phyloP scores from a whole-genome alignment of 2,329 filamentous ascomycete genomes.

The Bisporella sp. region DNA sequence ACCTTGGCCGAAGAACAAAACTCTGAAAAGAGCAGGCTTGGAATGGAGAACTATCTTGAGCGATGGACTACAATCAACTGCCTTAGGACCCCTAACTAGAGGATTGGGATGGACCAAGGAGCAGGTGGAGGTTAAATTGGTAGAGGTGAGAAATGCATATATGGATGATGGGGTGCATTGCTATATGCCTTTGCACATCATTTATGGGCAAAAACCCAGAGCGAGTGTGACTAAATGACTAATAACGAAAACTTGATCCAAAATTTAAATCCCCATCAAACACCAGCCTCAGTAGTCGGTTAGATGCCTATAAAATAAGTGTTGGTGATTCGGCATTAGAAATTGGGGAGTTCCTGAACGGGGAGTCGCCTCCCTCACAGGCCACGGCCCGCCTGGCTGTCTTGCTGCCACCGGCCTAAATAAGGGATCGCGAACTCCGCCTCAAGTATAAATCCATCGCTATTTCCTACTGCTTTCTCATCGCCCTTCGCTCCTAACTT shows the following conservation, averaged over 20 bases:
- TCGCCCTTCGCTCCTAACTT: not conserved
- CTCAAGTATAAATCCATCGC: not conserved
- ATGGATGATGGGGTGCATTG: too few species aligned
- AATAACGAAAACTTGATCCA: too few species aligned
- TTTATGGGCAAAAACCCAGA: too few species aligned
- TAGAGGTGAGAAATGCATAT: conserved; percentile 31
- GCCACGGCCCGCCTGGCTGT: too few species aligned
- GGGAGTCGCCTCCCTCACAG: not conserved
- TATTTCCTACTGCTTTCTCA: not conserved
- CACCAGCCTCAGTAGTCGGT: too few species aligned
- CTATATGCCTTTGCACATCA: too few species aligned
- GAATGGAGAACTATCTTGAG: conserved; percentile 38
- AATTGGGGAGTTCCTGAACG: too few species aligned
- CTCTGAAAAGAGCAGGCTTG: conserved; percentile 41
- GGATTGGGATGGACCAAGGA: conserved; percentile 39
- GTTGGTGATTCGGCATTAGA: too few species aligned
- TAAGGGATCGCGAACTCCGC: not conserved
- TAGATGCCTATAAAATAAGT: too few species aligned
- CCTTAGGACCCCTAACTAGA: conserved; percentile 40
- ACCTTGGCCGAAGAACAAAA: conserved; percentile 31
- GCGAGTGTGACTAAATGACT: too few species aligned
- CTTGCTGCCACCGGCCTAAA: not conserved
- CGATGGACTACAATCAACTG: conserved; percentile 41
- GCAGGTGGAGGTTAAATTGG: conserved; percentile 40
- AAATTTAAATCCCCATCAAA: too few species aligned